These are phyloP conservation scores for Elsinoe batatas DNA, from an alignment of 2,329 filamentous ascomycete species.

Conservation along the genomic window DNA sequence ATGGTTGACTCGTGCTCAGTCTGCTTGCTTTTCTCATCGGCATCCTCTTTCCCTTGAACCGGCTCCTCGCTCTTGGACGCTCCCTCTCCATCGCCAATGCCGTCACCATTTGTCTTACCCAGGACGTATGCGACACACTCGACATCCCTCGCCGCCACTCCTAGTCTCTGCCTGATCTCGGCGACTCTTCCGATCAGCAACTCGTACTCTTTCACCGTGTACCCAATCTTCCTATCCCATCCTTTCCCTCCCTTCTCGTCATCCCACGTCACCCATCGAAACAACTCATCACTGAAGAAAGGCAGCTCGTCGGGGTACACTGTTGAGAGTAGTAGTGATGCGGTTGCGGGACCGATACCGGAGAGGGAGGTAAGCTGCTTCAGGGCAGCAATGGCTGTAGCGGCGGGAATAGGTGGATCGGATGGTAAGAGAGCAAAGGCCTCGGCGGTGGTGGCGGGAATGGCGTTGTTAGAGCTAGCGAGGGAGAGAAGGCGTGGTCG, in stretches of 20 bases:
- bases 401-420: constrained; percentile 16
- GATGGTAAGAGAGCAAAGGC: constrained; percentile 35
- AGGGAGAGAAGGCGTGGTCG: constrained; percentile 38
- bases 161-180: constrained; percentile 36
- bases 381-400: constrained; percentile 33
- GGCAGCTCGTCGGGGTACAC: constrained; percentile 50
- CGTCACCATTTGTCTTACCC: constrained; percentile 35
- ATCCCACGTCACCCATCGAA: constrained; percentile 56
- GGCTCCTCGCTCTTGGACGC: not conserved
- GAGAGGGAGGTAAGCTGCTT: constrained; percentile 50
- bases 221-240: constrained; percentile 52
- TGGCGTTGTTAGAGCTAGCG: constrained; percentile 48
- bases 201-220: constrained; percentile 59
- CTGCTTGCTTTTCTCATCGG: not conserved
- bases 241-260: constrained; percentile 32
- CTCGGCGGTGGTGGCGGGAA: constrained; percentile 41
- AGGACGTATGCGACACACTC: constrained; percentile 65
- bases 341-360: constrained; percentile 71
- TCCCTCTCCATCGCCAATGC: not conserved
- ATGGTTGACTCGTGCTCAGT: not conserved
- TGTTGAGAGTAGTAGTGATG: constrained; percentile 61
- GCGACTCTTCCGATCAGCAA: constrained; percentile 37
- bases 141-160: constrained; percentile 45
- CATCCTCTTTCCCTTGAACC: not conserved
- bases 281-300: constrained; percentile 76